phyloP scores from a whole-genome alignment of 805 yeast genomes.

The Ogataea pini region DNA sequence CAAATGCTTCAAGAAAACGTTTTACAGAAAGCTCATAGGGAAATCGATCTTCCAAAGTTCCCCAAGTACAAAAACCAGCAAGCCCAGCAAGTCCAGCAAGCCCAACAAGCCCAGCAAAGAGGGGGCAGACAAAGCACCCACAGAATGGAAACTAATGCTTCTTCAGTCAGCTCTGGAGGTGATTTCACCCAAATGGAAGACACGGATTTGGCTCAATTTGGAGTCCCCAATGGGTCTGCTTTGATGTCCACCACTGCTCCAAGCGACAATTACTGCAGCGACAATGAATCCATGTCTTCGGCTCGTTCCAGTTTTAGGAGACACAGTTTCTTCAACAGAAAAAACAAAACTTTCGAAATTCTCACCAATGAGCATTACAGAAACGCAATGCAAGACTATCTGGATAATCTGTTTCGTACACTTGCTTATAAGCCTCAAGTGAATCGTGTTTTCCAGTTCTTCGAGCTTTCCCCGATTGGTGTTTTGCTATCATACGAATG shows the following conservation, averaged over 20 bases:
- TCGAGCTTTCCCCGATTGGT: conserved; percentile 88
- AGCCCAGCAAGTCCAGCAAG: neutral
- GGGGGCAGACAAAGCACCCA: conserved; percentile 2
- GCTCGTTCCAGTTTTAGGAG: conserved; percentile 16
- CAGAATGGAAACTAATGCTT: conserved; percentile 9
- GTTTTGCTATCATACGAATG: conserved; percentile 79
- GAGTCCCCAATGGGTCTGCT: conserved; percentile 7
- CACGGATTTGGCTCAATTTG: conserved; percentile 2
- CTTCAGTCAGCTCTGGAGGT: conserved; percentile 9
- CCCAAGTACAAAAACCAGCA: conserved; percentile 34
- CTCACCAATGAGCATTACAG: conserved; percentile 37
- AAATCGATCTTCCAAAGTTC: conserved; percentile 39
- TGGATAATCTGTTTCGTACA: conserved; percentile 57
- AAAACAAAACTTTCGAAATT: conserved; percentile 5
- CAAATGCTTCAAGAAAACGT: conserved; percentile 46
- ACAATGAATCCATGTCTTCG: conserved; percentile 11
- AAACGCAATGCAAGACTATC: conserved; percentile 61
- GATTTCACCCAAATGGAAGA: conserved; percentile 6
- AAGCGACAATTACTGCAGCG: conserved; percentile 2
- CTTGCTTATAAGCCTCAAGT: conserved; percentile 78
- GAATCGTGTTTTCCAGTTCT: conserved; percentile 78
- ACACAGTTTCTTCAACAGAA: conserved; percentile 15
- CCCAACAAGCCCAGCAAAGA: conserved; percentile 2
- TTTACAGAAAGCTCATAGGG: conserved; percentile 24
- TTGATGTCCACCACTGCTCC: neutral